Conservation (phyloP, 306 rosid species). For the Ormosia emarginata region DNA sequence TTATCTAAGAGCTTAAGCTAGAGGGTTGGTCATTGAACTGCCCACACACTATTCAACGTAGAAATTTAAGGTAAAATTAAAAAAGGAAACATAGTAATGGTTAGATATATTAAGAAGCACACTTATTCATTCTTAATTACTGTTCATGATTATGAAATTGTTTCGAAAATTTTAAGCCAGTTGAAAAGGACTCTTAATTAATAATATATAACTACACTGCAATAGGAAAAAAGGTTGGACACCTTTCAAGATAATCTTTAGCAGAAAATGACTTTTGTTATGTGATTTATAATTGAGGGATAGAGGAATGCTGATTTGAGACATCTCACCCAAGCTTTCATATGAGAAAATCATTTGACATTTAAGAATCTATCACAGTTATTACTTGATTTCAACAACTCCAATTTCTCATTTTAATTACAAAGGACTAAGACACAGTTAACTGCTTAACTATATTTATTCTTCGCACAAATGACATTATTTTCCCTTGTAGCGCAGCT, state of each 20-base stretch:
- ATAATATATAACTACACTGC: neutral
- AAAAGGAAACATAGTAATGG: neutral
- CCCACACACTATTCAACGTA: neutral
- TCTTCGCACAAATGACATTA: constrained; percentile 22
- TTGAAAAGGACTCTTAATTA: constrained; percentile 22
- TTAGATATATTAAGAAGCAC: neutral
- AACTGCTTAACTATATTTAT: constrained; percentile 43
- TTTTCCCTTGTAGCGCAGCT: constrained; percentile 45
- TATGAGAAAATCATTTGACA: constrained; percentile 30
- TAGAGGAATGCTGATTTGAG: constrained; percentile 27
- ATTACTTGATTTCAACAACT: constrained; percentile 30
- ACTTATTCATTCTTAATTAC: neutral
- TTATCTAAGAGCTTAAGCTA: too few relatives aligned
- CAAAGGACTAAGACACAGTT: constrained; percentile 31
- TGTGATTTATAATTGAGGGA: constrained; percentile 24
- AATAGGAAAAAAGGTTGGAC: constrained; percentile 60
- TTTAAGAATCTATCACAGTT: constrained; percentile 32
- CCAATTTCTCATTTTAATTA: constrained; percentile 5
- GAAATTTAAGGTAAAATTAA: neutral
- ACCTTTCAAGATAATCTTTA: constrained; percentile 44
- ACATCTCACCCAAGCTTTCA: constrained; percentile 55
- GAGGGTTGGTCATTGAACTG: neutral
- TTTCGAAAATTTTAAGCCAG: constrained; percentile 17
- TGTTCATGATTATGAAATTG: constrained; percentile 22
- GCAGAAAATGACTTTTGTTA: constrained; percentile 38